Conservation (phyloP, 106 monocot genomes). For the Agapanthus africanus region DNA sequence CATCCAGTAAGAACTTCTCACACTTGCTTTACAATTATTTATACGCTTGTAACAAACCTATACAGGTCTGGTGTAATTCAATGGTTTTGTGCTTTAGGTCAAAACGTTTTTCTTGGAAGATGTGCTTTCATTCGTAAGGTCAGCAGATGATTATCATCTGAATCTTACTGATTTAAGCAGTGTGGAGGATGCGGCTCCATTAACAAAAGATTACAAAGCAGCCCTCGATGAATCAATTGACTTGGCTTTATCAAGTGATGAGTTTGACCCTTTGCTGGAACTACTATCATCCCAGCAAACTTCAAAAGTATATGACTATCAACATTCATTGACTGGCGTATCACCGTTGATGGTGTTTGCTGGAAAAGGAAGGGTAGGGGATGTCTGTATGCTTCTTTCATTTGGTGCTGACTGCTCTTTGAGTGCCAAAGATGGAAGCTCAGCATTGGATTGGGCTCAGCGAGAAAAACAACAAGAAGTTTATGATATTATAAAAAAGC, state of each 20-base stretch:
- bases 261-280: conserved; percentile 78
- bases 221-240: conserved; percentile 76
- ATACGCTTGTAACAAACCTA: too few species aligned
- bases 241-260: conserved; percentile 71
- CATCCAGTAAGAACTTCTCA: conserved; percentile 56
- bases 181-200: conserved; percentile 20
- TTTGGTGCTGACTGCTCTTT: conserved; percentile 64
- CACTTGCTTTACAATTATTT: background rate
- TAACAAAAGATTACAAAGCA: conserved; percentile 59
- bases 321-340: conserved; percentile 77
- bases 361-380: conserved; percentile 64
- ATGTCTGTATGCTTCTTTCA: conserved; percentile 85
- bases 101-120: conserved; percentile 91
- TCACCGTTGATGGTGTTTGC: conserved; percentile 89
- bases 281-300: conserved; percentile 42
- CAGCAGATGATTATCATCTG: conserved; percentile 50
- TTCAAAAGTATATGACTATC: conserved; percentile 47
- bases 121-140: conserved; percentile 69
- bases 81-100: conserved; percentile 43
- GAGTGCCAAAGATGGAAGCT: conserved; percentile 60
- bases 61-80: background rate
- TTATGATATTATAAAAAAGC: conserved; percentile 58
- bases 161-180: conserved; percentile 18
- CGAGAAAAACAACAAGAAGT: conserved; percentile 54
- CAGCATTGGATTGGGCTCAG: conserved; percentile 72